Conservation (phyloP, 2,329 filamentous ascomycete species). For the Leptosphaerulina australis region DNA sequence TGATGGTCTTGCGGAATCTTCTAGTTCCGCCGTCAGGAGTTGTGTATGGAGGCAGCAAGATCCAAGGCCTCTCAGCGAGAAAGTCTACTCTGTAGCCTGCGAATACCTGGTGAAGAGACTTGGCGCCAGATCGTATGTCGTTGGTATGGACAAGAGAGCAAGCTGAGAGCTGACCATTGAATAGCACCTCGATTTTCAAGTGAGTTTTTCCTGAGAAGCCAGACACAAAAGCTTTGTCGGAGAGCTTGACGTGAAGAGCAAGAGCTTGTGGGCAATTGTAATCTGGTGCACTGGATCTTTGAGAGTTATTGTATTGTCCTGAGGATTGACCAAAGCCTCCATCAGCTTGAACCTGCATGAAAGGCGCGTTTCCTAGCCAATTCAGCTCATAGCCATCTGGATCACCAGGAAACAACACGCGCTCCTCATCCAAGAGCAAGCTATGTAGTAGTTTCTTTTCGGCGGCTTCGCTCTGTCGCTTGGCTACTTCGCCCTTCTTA, state of each 20-base stretch:
- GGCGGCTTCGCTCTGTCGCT: slow-evolving; percentile 25
- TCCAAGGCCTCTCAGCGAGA: slow-evolving; percentile 54
- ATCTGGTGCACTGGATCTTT: neutral
- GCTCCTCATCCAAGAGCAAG: slow-evolving; percentile 31
- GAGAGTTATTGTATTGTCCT: neutral
- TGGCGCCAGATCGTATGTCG: slow-evolving; percentile 26
- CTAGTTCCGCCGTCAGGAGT: slow-evolving; percentile 30
- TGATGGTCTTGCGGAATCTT: slow-evolving; percentile 11
- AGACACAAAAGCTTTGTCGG: slow-evolving; percentile 38
- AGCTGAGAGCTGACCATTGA: slow-evolving; percentile 54
- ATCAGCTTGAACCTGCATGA: slow-evolving; percentile 39
- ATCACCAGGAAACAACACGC: slow-evolving; percentile 36
- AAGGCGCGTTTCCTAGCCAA: slow-evolving; percentile 41
- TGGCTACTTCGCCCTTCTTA: slow-evolving; percentile 32
- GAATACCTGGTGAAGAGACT: slow-evolving; percentile 40
- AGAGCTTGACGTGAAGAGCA: slow-evolving; percentile 40
- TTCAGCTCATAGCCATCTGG: slow-evolving; percentile 29
- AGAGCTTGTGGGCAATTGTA: slow-evolving; percentile 30
- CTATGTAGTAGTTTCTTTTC: slow-evolving; percentile 30
- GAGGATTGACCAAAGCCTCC: neutral
- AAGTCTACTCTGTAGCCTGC: slow-evolving; percentile 49
- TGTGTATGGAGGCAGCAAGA: slow-evolving; percentile 43
- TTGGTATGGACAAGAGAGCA: slow-evolving; percentile 36
- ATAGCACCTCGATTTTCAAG: slow-evolving; percentile 56
- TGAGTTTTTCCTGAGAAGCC: slow-evolving; percentile 37